These are phyloP conservation scores for Vinca minor DNA, from an alignment of 257 asterid species.

Conservation along the genomic window DNA sequence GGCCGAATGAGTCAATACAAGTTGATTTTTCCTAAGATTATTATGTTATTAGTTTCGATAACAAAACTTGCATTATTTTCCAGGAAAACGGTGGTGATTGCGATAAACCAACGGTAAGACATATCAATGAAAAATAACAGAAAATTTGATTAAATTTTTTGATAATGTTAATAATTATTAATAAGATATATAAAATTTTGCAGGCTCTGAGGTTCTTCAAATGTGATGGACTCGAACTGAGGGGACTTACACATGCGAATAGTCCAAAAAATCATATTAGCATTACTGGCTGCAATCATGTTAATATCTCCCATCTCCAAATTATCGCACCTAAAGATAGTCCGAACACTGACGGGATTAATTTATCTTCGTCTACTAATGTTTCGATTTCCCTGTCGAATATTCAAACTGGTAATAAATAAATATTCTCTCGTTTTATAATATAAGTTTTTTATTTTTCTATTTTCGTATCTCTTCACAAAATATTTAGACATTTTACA, in stretches of 20 bases:
- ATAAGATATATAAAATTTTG: background rate
- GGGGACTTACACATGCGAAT: slow-evolving; percentile 9
- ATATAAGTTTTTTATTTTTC: background rate
- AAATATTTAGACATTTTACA: too few relatives aligned
- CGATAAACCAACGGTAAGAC: slow-evolving; percentile 20
- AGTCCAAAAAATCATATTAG: slow-evolving; percentile 19
- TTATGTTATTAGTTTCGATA: background rate
- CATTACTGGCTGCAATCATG: background rate
- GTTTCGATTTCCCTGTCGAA: slow-evolving; percentile 8
- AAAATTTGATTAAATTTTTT: too few relatives aligned
- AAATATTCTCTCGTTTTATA: background rate
- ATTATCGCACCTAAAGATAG: slow-evolving; percentile 19
- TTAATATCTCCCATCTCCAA: slow-evolving; percentile 5
- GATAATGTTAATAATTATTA: too few relatives aligned
- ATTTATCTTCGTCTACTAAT: slow-evolving; percentile 11
- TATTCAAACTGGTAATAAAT: slow-evolving; percentile 12
- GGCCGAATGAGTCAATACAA: too few relatives aligned
- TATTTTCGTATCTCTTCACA: too few relatives aligned
- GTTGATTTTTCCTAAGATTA: too few relatives aligned
- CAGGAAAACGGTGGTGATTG: slow-evolving; percentile 14
- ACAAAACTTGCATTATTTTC: background rate
- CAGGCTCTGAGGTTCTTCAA: slow-evolving; percentile 11
- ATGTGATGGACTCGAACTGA: slow-evolving; percentile 13
- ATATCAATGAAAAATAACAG: background rate
- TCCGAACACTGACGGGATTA: slow-evolving; percentile 22